Conservation (phyloP, 495 filamentous ascomycete species). For the Cryomyces minteri region DNA sequence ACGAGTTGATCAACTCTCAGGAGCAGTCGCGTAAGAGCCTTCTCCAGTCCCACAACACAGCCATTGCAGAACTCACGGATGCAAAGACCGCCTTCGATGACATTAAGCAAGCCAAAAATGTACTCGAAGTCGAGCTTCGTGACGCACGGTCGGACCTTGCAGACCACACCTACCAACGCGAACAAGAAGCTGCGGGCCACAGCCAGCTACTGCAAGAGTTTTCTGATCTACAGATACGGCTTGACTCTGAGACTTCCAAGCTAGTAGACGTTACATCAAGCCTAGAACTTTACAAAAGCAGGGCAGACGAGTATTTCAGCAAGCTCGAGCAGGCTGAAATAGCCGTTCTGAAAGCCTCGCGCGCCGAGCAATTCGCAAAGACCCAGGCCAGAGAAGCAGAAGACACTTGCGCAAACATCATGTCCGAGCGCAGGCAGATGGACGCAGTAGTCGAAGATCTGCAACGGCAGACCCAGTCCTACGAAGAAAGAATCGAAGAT, state of each 20-base stretch:
- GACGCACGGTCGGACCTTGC: constrained; percentile 70
- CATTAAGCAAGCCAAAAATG: constrained; percentile 57
- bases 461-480: constrained; percentile 70
- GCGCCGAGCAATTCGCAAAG: constrained; percentile 89
- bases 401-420: constrained; percentile 72
- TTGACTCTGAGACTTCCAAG: constrained; percentile 78
- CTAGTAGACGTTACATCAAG: constrained; percentile 68
- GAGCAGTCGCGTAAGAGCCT: constrained; percentile 73
- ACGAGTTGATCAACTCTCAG: constrained; percentile 83
- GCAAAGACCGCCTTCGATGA: constrained; percentile 75
- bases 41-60: constrained; percentile 67
- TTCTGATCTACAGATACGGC: constrained; percentile 79
- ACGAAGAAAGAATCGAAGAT: constrained; percentile 85
- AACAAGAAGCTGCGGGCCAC: constrained; percentile 70
- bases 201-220: constrained; percentile 83
- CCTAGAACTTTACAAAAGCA: constrained; percentile 75
- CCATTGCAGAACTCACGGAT: constrained; percentile 66
- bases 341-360: constrained; percentile 74
- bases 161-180: constrained; percentile 54
- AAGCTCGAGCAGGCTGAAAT: constrained; percentile 97
- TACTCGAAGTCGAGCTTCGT: constrained; percentile 75
- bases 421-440: constrained; percentile 84
- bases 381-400: constrained; percentile 76
- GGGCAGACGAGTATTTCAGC: constrained; percentile 92
- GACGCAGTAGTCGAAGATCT: constrained; percentile 79